These are phyloP conservation scores for Aspergillus panamensis DNA, from an alignment of 495 filamentous ascomycete genomes.

Conservation along the genomic window DNA sequence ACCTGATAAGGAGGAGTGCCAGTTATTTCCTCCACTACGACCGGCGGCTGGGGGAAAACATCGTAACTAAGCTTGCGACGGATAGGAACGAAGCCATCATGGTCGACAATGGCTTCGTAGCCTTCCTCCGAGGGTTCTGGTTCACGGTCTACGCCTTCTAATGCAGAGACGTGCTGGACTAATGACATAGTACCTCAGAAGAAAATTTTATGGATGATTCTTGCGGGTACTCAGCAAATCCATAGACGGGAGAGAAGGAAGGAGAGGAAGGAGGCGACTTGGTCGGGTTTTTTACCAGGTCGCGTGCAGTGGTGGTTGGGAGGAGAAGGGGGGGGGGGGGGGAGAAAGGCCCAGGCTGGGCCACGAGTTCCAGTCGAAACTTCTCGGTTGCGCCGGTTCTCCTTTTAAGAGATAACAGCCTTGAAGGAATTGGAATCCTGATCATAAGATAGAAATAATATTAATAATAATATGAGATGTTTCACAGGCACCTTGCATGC, in stretches of 20 bases:
- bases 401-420: no score
- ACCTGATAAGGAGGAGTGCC: conserved; percentile 50
- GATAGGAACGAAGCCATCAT: conserved; percentile 17
- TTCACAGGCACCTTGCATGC: neutral
- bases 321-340: neutral
- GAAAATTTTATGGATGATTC: neutral
- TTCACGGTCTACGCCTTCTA: conserved; percentile 41
- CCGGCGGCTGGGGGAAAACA: conserved; percentile 25
- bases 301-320: conserved; percentile 2
- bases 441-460: neutral
- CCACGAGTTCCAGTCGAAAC: conserved; percentile 7
- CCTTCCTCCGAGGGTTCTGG: conserved; percentile 20
- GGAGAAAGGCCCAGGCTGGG: neutral
- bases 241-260: neutral
- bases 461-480: neutral
- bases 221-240: neutral
- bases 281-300: neutral
- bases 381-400: neutral
- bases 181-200: conserved; percentile 34
- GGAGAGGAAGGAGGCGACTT: neutral
- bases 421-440: no score
- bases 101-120: conserved; percentile 6
- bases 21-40: conserved; percentile 24
- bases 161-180: conserved; percentile 40
- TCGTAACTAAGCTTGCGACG: conserved; percentile 35